phyloP scores from a whole-genome alignment of 352 stramenopile species.

The Phytophthora ohioensis region DNA sequence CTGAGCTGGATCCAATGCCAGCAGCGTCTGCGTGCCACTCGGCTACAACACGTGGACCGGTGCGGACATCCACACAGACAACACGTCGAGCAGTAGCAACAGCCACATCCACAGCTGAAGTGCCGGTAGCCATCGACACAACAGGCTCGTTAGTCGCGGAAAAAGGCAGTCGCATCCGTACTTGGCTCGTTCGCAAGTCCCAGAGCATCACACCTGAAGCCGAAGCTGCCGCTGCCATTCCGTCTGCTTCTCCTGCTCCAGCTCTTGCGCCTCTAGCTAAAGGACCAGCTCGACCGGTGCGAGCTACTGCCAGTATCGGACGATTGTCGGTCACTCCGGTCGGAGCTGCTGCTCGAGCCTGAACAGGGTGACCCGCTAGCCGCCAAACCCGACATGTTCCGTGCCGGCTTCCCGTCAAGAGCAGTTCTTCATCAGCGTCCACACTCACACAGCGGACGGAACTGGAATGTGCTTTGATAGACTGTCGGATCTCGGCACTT shows the following conservation, averaged over 20 bases:
- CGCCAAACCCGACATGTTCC: slow-evolving; percentile 78
- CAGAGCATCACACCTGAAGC: slow-evolving; percentile 65
- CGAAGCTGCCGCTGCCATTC: slow-evolving; percentile 53
- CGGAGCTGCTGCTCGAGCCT: slow-evolving; percentile 31
- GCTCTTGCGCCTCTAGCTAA: neutral
- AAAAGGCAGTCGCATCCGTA: slow-evolving; percentile 65
- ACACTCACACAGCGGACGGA: slow-evolving; percentile 60
- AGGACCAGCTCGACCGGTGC: slow-evolving; percentile 20
- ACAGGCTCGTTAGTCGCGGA: slow-evolving; percentile 48
- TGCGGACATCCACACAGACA: slow-evolving; percentile 57
- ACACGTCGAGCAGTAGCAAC: slow-evolving; percentile 61
- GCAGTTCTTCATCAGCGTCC: slow-evolving; percentile 65
- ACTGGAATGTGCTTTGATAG: slow-evolving; percentile 74
- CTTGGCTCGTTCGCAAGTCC: slow-evolving; percentile 75
- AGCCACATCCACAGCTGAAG: slow-evolving; percentile 50
- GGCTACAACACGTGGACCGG: slow-evolving; percentile 55
- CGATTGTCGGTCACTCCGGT: slow-evolving; percentile 22
- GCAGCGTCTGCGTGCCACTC: slow-evolving; percentile 71
- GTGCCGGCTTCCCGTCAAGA: slow-evolving; percentile 77
- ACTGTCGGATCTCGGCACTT: slow-evolving; percentile 56
- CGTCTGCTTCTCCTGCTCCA: slow-evolving; percentile 32
- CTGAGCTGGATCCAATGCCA: slow-evolving; percentile 30
- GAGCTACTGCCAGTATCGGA: slow-evolving; percentile 38
- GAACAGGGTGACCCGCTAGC: slow-evolving; percentile 61
- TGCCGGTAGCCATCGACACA: slow-evolving; percentile 42